Base-by-base conservation (phyloP, 345 rosid species). In the Mangifera indica region DNA sequence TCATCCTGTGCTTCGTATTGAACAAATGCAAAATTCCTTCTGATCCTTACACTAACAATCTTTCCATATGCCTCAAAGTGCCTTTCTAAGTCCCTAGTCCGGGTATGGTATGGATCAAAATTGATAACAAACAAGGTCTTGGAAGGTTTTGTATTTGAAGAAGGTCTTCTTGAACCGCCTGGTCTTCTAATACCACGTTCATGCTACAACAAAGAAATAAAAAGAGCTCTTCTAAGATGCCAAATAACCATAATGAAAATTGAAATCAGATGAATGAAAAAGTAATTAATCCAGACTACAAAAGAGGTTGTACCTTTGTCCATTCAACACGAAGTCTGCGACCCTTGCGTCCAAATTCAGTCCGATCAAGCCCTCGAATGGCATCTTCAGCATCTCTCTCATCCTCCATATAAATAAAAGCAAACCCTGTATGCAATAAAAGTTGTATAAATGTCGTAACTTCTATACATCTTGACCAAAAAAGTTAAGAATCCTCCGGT, bases 361-460 rank as follows among this genome's bases (percentile, higher is more conserved):
- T 69, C 53, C 88, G 84, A 55, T 94, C 97, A 72, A 94, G 97
- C 51, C 89, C 97, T 61, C 96, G 87, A 60, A 94, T 92, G 22
- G 98, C 98, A 87, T 94, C 93, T 67, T 92, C 97, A 63, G 95
- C 98, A 84, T 94, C 98, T 75, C 92, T 92, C 80, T 94, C 97
- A 75, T 94, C 93, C 71, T 94, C 98, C 98, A 94, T 94, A 63
- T 90, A 94, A 59, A 94, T 80, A 75, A 94, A 94, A 67, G 97
- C 98, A 84, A 90, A 92, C 37, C 98, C 97, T 92, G 77, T 0
- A 66, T 2, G 74, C 34, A 78, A 60, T 32, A 55, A 24, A 34
- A 24, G 2, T 11, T 25, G 22, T 63, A 44, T 49, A 45, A 18
- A 58, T 7, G 46, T 37, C 40, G 46, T 29, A 3, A n/a, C 22